Evolutionary conservation across 164 flowering plant species (phyloP).

Genomic region (Piper betle): DNA sequence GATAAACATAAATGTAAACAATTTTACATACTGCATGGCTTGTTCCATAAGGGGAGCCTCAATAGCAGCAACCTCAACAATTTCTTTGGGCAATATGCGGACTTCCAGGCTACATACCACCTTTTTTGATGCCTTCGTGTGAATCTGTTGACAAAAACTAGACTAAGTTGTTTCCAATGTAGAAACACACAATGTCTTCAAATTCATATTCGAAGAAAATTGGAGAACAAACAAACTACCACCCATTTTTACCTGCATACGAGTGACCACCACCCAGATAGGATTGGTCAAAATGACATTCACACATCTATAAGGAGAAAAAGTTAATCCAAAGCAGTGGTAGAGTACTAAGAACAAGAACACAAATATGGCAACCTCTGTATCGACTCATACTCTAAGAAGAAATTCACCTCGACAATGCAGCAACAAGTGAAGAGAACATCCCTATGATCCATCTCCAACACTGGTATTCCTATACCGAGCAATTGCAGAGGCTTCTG

Average conservation of each 20-base stretch:
- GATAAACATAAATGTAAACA: background rate
- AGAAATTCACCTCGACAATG: conserved; percentile 64
- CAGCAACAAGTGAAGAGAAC: conserved; percentile 89
- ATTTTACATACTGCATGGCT: conserved; percentile 45
- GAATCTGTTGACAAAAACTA: conserved; percentile 46
- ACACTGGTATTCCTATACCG: conserved; percentile 39
- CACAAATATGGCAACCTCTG: background rate
- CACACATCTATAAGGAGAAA: conserved; percentile 46
- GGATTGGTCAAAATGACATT: conserved; percentile 93
- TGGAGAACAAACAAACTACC: no score
- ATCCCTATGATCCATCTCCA: conserved; percentile 97
- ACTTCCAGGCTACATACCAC: conserved; percentile 9
- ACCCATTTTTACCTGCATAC: conserved; percentile 71
- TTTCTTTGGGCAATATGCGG: conserved; percentile 24
- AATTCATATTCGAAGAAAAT: background rate
- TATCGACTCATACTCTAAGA: background rate
- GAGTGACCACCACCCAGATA: conserved; percentile 94
- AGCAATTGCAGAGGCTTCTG: conserved; percentile 57
- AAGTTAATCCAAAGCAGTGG: background rate
- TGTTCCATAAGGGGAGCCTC: conserved; percentile 73
- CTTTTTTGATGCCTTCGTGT: conserved; percentile 36
- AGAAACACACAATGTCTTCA: background rate
- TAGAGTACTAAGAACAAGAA: background rate
- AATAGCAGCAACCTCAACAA: conserved; percentile 23
- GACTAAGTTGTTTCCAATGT: background rate